These are phyloP conservation scores for Fibroporia radiculosa DNA, from an alignment of 768 basidiomycete species.

Conservation along the genomic window DNA sequence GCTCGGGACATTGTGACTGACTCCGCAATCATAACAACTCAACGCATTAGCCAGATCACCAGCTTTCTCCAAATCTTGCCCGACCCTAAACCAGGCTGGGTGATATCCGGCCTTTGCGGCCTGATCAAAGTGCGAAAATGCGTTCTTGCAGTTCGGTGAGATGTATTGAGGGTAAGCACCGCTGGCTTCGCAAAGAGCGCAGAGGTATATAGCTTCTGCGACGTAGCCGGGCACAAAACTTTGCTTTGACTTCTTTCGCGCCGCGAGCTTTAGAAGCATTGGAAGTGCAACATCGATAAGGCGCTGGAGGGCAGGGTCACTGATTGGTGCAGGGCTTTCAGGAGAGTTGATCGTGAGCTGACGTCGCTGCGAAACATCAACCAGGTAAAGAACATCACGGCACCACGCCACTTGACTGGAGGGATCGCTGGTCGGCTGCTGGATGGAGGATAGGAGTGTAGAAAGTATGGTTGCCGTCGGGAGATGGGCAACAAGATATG, in stretches of 20 bases:
- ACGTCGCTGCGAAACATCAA: conserved; percentile 45
- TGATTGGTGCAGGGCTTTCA: conserved; percentile 38
- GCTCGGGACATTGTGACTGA: conserved; percentile 63
- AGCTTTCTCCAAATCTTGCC: conserved; percentile 86
- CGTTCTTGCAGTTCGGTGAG: conserved; percentile 60
- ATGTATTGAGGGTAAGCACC: conserved; percentile 65
- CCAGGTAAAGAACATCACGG: conserved; percentile 73
- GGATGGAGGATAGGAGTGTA: conserved; percentile 41
- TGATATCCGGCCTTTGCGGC: conserved; percentile 72
- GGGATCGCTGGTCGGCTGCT: conserved; percentile 49
- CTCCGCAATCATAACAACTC: conserved; percentile 84
- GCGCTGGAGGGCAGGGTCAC: conserved; percentile 50
- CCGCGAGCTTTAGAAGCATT: conserved; percentile 51
- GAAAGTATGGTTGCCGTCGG: conserved; percentile 58
- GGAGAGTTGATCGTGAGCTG: conserved; percentile 35
- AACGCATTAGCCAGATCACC: conserved; percentile 65
- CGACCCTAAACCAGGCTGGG: conserved; percentile 88
- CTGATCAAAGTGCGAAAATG: conserved; percentile 86
- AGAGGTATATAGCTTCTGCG: conserved; percentile 70
- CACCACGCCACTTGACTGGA: conserved; percentile 67
- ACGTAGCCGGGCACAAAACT: conserved; percentile 33
- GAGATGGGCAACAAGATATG: conserved; percentile 58
- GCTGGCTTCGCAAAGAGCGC: conserved; percentile 64
- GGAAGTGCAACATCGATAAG: conserved; percentile 61
- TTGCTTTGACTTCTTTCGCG: conserved; percentile 24